Evolutionary conservation across 306 rosid species (phyloP), one percentile per base, ranked within the genome.

Genomic region (Lagenaria siceraria): DNA sequence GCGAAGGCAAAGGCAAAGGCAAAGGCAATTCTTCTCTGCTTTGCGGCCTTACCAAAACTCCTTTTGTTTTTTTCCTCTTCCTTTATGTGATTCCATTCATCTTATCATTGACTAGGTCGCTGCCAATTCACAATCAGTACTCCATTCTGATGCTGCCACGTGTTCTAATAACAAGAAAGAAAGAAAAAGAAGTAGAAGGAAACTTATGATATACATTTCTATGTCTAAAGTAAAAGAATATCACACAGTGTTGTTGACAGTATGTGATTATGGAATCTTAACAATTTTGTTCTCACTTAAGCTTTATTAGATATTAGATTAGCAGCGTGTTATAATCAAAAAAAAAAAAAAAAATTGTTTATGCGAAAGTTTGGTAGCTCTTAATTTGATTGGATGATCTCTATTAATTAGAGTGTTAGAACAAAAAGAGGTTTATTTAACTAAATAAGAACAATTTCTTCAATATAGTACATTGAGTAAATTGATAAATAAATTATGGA

Each of bases 11-110:
- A 33, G 36, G 36, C 36, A 40, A 42, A 42, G 12, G 10, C 33
- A 66, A 48, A 70, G 76, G 75, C 75, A 43, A 22, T 69, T 69
- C 56, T 69, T 6, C 75, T 69, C 75, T 69, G 75, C 56, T 69
- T 69, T 69, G 56, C 75, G 74, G 19, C 74, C 74, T 66, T 6
- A 69, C 54, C 55, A 42, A 22, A 42, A 13, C 21, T 13, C 6
- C 4, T 8, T 40, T n/a, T 36, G n/a, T 5, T 2, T 60, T 60
- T 14, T 25, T 27, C 19, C 15, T 43, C 53, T 27, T 46, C 1
- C 42, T 71, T 48, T 70, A 24, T 43, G 1, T 15, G 58, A 46
- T 24, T 70, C 58, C 53, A 2, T 66, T 43, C 2, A 66, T 66
- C 31, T 19, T 1, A 66, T 56, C 74, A 66, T 38, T 66, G 52